These are phyloP conservation scores for maize (Zea mays) DNA, from an alignment of 176 grass and related monocot species.

Conservation along the genomic window DNA sequence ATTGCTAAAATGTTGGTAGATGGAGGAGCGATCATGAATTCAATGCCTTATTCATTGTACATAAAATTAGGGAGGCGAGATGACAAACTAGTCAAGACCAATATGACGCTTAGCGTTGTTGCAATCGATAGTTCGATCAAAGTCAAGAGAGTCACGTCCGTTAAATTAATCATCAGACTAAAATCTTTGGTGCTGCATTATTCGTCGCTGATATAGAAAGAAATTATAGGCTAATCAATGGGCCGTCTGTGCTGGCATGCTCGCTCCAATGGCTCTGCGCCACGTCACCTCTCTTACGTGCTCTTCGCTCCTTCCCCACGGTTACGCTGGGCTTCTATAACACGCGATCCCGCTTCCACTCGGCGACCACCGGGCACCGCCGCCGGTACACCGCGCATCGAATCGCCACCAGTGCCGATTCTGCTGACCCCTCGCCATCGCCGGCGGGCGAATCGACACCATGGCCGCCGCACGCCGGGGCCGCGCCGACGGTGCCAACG, in stretches of 20 bases:
- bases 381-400: slow-evolving; percentile 1
- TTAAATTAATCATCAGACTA: too few relatives aligned
- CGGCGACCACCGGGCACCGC: neutral
- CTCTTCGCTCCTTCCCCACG: neutral
- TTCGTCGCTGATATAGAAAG: too few relatives aligned
- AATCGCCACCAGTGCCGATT: neutral
- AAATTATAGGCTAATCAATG: slow-evolving; percentile 47
- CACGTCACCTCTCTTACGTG: slow-evolving; percentile 54
- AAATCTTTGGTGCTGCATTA: too few relatives aligned
- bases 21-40: too few relatives aligned
- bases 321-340: slow-evolving; percentile 32
- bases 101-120: too few relatives aligned
- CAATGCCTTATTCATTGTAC: too few relatives aligned
- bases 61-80: too few relatives aligned
- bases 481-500: slow-evolving; percentile 23
- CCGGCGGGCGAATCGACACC: slow-evolving; percentile 7
- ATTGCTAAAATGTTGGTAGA: too few relatives aligned
- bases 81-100: too few relatives aligned
- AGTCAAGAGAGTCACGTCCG: too few relatives aligned
- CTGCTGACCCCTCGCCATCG: neutral
- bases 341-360: slow-evolving; percentile 14
- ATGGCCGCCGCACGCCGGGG: slow-evolving; percentile 51
- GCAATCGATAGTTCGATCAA: too few relatives aligned
- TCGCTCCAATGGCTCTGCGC: slow-evolving; percentile 5
- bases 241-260: slow-evolving; percentile 36